Evolutionary conservation across 495 filamentous ascomycete genomes (phyloP).

Genomic region (Penicillium chermesinum): DNA sequence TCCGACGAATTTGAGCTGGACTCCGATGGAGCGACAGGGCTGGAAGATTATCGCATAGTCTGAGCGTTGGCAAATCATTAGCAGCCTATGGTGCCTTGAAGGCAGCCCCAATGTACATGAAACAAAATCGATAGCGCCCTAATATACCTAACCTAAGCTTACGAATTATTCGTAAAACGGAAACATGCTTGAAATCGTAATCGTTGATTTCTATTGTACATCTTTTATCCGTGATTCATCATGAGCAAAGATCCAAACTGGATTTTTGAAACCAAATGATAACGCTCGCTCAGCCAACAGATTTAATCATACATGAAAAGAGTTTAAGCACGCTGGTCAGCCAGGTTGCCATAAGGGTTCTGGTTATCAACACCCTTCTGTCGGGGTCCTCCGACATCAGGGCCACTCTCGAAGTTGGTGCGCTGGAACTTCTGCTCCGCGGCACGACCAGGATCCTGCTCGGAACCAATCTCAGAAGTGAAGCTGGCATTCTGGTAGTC

Average conservation of each 20-base stretch:
- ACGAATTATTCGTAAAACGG: no score
- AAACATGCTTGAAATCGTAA: slow-evolving; percentile 2
- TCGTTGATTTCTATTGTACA: slow-evolving; percentile 20
- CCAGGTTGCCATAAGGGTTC: slow-evolving; percentile 39
- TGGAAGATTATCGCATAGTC: slow-evolving; percentile 14
- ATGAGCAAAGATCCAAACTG: slow-evolving; percentile 1
- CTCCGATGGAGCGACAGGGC: slow-evolving; percentile 6
- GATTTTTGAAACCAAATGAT: slow-evolving; percentile 7
- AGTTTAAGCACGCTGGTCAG: slow-evolving; percentile 41
- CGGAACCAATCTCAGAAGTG: slow-evolving; percentile 51
- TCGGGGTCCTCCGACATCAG: slow-evolving; percentile 30
- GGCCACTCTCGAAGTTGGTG: slow-evolving; percentile 33
- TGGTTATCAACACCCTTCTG: slow-evolving; percentile 39
- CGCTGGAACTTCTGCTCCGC: slow-evolving; percentile 48
- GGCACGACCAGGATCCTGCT: slow-evolving; percentile 57
- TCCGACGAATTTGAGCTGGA: slow-evolving; percentile 7
- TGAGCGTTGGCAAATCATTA: no score
- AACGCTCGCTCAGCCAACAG: slow-evolving; percentile 13
- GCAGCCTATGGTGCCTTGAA: no score
- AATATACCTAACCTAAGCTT: no score
- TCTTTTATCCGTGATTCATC: slow-evolving; percentile 6
- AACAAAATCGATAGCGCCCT: no score
- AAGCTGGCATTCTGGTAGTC: slow-evolving; percentile 54
- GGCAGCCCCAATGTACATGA: neutral
- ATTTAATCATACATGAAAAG: neutral